Evolutionary conservation across 345 rosid genomes (phyloP).

Genomic region (Dipteronia dyeriana): DNA sequence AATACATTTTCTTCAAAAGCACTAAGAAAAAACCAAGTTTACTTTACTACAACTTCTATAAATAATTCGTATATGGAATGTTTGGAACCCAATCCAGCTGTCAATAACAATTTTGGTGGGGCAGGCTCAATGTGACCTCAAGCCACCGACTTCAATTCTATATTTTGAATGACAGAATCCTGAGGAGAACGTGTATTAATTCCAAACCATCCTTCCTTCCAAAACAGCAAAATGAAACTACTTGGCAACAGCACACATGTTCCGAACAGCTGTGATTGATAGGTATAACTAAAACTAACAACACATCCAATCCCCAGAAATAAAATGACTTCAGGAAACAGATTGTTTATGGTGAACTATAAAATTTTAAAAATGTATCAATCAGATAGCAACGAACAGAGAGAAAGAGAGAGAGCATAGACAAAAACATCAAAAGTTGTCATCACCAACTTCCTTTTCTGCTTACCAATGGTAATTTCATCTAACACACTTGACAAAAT

Average conservation of each 20-base stretch:
- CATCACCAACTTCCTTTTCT: not conserved
- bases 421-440: slow-evolving; percentile 2
- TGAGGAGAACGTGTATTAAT: not conserved
- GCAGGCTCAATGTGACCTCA: too few species aligned
- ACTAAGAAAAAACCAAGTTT: too few species aligned
- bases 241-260: not conserved
- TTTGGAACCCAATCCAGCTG: too few species aligned
- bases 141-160: too few species aligned
- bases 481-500: slow-evolving; percentile 15
- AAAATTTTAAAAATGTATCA: not conserved
- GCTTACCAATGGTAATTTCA: slow-evolving; percentile 1
- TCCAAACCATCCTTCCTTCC: not conserved
- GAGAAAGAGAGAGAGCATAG: not conserved
- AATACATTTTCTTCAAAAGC: too few species aligned
- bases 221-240: slow-evolving; percentile 1
- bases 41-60: too few species aligned
- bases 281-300: not conserved
- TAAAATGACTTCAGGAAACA: not conserved
- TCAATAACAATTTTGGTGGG: too few species aligned
- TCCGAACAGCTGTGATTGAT: slow-evolving; percentile 3
- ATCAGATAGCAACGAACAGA: not conserved
- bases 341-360: not conserved
- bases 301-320: slow-evolving; percentile 7
- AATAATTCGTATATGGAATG: too few species aligned
- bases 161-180: too few species aligned